phyloP scores from a whole-genome alignment of 495 filamentous ascomycete species.

The Trichoderma orchidacearum region DNA sequence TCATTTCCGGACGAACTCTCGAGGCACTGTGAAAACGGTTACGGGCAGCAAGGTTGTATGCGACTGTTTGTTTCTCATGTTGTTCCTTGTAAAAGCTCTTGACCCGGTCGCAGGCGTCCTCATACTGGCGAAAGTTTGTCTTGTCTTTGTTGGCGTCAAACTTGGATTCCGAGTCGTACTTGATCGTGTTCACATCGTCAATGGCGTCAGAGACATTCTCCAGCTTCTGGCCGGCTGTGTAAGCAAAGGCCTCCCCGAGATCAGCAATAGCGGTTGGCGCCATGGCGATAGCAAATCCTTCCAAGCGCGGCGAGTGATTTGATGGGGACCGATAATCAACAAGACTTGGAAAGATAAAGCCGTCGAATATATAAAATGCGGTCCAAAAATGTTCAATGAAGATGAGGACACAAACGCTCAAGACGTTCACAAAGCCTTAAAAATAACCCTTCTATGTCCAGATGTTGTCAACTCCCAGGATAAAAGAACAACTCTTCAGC shows the following conservation, averaged over 20 bases:
- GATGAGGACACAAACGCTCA: too few relatives aligned
- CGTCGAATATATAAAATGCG: too few relatives aligned
- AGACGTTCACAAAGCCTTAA: too few relatives aligned
- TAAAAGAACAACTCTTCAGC: not conserved
- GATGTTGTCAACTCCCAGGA: too few relatives aligned
- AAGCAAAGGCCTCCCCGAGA: not conserved
- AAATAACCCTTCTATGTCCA: too few relatives aligned
- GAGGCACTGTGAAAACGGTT: slow-evolving; percentile 49
- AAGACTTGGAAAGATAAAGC: too few relatives aligned
- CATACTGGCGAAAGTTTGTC: slow-evolving; percentile 65
- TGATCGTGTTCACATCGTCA: slow-evolving; percentile 69
- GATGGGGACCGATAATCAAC: too few relatives aligned
- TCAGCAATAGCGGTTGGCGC: not conserved
- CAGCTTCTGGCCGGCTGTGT: slow-evolving; percentile 20
- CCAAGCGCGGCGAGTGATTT: too few relatives aligned
- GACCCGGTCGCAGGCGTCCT: slow-evolving; percentile 63
- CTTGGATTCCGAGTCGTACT: slow-evolving; percentile 48
- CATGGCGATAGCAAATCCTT: not conserved
- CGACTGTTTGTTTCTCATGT: slow-evolving; percentile 38
- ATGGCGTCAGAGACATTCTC: slow-evolving; percentile 69
- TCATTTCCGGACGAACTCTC: slow-evolving; percentile 55
- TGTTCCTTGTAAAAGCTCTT: slow-evolving; percentile 76
- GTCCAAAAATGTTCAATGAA: too few relatives aligned
- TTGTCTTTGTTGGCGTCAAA: slow-evolving; percentile 76
- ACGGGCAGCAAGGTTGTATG: slow-evolving; percentile 68